Evolutionary conservation across 441 rosid species (phyloP).

Genomic region (Viola pubescens): DNA sequence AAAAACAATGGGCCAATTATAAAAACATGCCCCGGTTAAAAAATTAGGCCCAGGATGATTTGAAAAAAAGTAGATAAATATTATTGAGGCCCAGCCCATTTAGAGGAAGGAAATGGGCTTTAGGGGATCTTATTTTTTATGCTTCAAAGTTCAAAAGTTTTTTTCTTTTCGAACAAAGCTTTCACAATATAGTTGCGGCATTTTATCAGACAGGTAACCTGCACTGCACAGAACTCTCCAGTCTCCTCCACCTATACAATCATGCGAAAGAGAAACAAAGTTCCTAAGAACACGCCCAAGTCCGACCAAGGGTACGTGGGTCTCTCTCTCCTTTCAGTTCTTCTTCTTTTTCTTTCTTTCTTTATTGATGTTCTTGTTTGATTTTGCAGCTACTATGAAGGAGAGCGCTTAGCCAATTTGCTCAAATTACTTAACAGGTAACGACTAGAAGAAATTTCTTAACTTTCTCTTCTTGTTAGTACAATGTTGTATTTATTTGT

Average conservation of each 20-base stretch:
- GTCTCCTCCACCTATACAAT: background rate
- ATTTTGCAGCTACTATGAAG: constrained; percentile 44
- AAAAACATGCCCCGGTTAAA: too few relatives aligned
- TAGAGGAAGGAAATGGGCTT: too few relatives aligned
- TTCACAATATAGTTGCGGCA: too few relatives aligned
- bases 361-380: constrained; percentile 2
- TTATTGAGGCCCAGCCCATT: too few relatives aligned
- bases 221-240: too few relatives aligned
- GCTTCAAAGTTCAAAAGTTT: too few relatives aligned
- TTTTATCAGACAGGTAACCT: too few relatives aligned
- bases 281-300: constrained; percentile 17
- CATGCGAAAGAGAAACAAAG: constrained; percentile 22
- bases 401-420: constrained; percentile 49
- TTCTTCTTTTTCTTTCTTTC: background rate
- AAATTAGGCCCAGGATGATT: too few relatives aligned
- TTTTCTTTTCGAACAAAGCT: too few relatives aligned
- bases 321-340: background rate
- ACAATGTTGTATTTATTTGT: background rate
- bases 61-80: too few relatives aligned
- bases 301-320: constrained; percentile 21
- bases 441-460: constrained; percentile 1
- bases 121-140: too few relatives aligned
- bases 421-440: constrained; percentile 57
- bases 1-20: too few relatives aligned
- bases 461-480: background rate